Percentiles rank a stretch among this genome's conserved stretches.
Conservation (phyloP, 129 eudicot species). For the Gnaphalium uliginosum region DNA sequence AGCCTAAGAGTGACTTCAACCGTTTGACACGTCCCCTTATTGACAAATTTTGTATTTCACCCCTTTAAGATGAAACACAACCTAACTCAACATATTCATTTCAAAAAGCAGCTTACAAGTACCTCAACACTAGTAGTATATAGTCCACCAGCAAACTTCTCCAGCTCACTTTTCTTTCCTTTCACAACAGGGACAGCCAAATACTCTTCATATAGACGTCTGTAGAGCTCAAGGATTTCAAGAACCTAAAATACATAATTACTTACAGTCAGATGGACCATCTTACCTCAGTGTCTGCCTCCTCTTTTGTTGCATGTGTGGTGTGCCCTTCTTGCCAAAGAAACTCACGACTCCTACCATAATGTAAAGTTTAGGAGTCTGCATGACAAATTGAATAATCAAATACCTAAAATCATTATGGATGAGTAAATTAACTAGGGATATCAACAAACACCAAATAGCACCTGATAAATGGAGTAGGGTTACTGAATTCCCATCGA, state of each 20-base stretch:
- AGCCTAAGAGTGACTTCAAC: too few relatives aligned
- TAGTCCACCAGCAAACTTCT: slow-evolving; percentile 90
- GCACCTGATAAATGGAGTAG: slow-evolving; percentile 85
- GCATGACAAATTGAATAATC: background rate
- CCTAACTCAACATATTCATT: background rate
- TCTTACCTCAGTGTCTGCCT: slow-evolving; percentile 76
- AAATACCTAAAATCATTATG: background rate
- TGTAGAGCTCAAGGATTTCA: slow-evolving; percentile 66
- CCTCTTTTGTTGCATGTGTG: slow-evolving; percentile 73
- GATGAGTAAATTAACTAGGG: background rate
- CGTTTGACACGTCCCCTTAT: too few relatives aligned
- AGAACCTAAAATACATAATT: slow-evolving; percentile 47
- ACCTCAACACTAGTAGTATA: slow-evolving; percentile 88
- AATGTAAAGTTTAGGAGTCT: background rate
- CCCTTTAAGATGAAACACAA: background rate
- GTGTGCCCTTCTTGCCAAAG: slow-evolving; percentile 97
- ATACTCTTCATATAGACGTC: slow-evolving; percentile 72
- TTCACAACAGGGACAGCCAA: slow-evolving; percentile 79
- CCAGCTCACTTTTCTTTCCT: slow-evolving; percentile 80
- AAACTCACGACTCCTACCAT: slow-evolving; percentile 73
- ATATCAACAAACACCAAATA: background rate
- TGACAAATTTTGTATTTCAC: too few relatives aligned
- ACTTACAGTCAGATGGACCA: background rate
- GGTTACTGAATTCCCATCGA: slow-evolving; percentile 84
- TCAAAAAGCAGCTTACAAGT: background rate